Evolutionary conservation across 1,139 yeast genomes (phyloP).

Genomic region (Saccharomycopsis phalli): DNA sequence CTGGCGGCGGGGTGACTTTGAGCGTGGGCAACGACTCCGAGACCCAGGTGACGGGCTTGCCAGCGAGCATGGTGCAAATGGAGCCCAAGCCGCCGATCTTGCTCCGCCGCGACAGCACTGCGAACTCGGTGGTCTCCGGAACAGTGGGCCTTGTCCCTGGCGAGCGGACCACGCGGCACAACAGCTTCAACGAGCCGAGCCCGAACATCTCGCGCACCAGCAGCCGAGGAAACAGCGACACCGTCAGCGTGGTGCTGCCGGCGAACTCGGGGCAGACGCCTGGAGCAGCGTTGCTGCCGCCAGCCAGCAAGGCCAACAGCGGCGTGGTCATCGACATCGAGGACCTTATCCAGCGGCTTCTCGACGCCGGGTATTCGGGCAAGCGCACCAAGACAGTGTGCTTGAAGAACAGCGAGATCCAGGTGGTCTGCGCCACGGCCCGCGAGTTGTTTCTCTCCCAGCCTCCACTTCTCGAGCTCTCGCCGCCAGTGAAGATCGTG

Average conservation of each 20-base stretch:
- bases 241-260: slow-evolving; percentile 10
- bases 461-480: slow-evolving; percentile 78
- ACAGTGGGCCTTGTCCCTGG: not conserved
- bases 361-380: slow-evolving; percentile 94
- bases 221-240: slow-evolving; percentile 14
- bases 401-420: slow-evolving; percentile 79
- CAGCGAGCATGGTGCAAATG: slow-evolving; percentile 61
- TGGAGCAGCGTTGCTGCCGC: slow-evolving; percentile 8
- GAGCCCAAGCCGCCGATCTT: slow-evolving; percentile 66
- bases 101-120: slow-evolving; percentile 21
- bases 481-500: slow-evolving; percentile 94
- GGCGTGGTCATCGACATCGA: slow-evolving; percentile 47
- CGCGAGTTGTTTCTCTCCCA: slow-evolving; percentile 82
- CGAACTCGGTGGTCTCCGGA: slow-evolving; percentile 23
- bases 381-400: slow-evolving; percentile 86
- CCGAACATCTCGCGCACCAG: slow-evolving; percentile 1
- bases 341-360: slow-evolving; percentile 75
- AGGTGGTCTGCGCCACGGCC: slow-evolving; percentile 75
- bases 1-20: slow-evolving; percentile 20
- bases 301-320: slow-evolving; percentile 8
- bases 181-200: slow-evolving; percentile 7
- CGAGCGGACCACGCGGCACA: slow-evolving; percentile 5
- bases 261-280: slow-evolving; percentile 4
- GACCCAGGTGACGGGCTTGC: slow-evolving; percentile 27
- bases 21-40: slow-evolving; percentile 21